Base-by-base conservation (phyloP, 495 filamentous ascomycete species). In the Diplogelasinospora grovesii region DNA sequence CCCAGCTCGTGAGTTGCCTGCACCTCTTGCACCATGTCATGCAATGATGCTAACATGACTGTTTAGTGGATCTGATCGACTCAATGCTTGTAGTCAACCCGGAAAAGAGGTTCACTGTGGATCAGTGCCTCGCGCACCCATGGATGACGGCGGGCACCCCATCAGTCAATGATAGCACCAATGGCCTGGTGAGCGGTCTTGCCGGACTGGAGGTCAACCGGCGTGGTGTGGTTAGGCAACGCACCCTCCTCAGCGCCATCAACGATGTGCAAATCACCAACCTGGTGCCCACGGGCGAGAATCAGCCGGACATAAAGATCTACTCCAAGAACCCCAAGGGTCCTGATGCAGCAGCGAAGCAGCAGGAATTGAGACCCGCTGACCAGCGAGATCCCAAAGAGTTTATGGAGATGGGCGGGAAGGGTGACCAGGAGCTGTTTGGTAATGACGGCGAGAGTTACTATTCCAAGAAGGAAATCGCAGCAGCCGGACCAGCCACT, bases 11-110 rank as follows among this genome's bases (percentile, higher is more conserved):
- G 58, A 60, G 69, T 59, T 5, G 9, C 11, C 5, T 5, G 2
- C 5, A 9, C 11, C 8, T 9, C 14, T n/a, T 31, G 8, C 27
- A 14, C 20, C 19, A 29, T 19, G 4, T 8, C 33, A n/a, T 22
- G 31, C 19, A 3, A 28, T 9, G 8, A 29, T 18, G 14, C 55
- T 63, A 50, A 58, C 39, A 37, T 9, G 2, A 15, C 14, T n/a
- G 33, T 9, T 7, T 30, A 73, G 70, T 97, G 37, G 89, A 96
- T 43, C 74, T 99, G 18, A 97, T 99, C 43, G 93, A 97, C 57
- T 73, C 75, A 22, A 99, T 99, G 93, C 76, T 99, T 22, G 82
- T 82, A 0, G 88, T 95, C 11, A 79, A 95, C 46, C 79, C 84
- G 11, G 78, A 88, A 21, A 76, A 82, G 56, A 77, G 93, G 22